Base-by-base conservation (phyloP, 2,329 filamentous ascomycete species). In the Pseudocercospora crystallina region DNA sequence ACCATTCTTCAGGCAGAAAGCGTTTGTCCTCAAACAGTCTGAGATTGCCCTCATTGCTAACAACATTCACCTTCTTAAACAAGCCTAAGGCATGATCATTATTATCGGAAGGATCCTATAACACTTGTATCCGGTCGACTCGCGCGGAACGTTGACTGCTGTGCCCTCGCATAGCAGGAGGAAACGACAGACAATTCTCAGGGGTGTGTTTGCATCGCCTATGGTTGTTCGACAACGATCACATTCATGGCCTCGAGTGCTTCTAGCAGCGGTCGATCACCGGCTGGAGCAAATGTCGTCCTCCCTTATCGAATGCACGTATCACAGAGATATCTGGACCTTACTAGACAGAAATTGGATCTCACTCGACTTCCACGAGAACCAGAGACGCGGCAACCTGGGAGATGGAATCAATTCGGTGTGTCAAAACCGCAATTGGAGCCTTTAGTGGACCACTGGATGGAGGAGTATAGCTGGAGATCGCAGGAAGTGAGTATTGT, bases 291-390 rank as follows among this genome's bases (percentile, higher is more conserved):
- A 14, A 53, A 49, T 29, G 33, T 47, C 7, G 33, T 59, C 4
- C 44, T 57, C 9, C 56, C 62, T 31, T 67, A 67, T 49, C 62
- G 63, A 17, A 65, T 66, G 60, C 57, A 65, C 45, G 80, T 87
- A 12, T 86, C 84, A 2, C 80, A 78, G 47, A 82, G 80, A 61
- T 87, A 87, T 65, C 75, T 88, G 1, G 79, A 86, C 39, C 74
- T 87, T 53, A 88, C 85, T 5, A 78, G 73, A 62, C 79, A 82
- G 65, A 89, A 88, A 66, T 74, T 88, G 8, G 81, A 86, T 61
- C 74, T 87, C 39, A 83, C 83, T 15, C 75, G 85, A 51, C 69
- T 87, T 29, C 85, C 85, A 35, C 80, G 82, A 60, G 82, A 86
- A 59, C 62, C 76, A 2, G 69, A 52, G 30, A 45, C 40, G 29